Evolutionary conservation across 805 yeast genomes (phyloP).

Genomic region (Saturnispora ahearnii): DNA sequence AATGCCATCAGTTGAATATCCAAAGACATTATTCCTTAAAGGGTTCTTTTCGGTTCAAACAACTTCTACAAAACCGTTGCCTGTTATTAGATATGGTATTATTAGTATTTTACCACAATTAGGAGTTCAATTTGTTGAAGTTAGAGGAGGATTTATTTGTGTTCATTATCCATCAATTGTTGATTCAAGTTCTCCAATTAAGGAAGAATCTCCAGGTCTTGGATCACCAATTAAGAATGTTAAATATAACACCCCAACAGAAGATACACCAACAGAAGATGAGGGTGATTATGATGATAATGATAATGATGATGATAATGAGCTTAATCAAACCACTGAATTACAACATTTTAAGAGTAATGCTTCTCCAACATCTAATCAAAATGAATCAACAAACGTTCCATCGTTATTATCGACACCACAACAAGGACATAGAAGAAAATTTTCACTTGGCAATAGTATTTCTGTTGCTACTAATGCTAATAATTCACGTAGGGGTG

Average conservation of each 20-base stretch:
- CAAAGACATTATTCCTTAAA: conserved; percentile 80
- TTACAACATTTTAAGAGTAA: conserved; percentile 7
- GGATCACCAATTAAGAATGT: conserved; percentile 4
- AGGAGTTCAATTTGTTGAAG: conserved; percentile 79
- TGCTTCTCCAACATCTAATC: conserved; percentile 16
- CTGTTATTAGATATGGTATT: conserved; percentile 77
- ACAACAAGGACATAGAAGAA: conserved; percentile 44
- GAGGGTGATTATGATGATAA: conserved; percentile 15
- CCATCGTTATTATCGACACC: conserved; percentile 19
- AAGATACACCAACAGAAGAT: not conserved
- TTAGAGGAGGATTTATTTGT: conserved; percentile 90
- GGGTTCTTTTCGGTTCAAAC: conserved; percentile 94
- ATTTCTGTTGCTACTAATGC: conserved; percentile 29
- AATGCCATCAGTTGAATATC: conserved; percentile 92
- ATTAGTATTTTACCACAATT: conserved; percentile 65
- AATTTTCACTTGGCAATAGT: conserved; percentile 54
- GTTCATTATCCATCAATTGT: conserved; percentile 49
- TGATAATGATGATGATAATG: conserved; percentile 13
- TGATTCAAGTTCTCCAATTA: conserved; percentile 9
- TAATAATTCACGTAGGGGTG: conserved; percentile 25
- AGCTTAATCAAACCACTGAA: not conserved
- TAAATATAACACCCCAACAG: not conserved
- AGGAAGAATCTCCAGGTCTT: conserved; percentile 7
- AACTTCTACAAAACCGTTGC: conserved; percentile 85
- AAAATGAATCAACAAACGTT: conserved; percentile 22